Evolutionary conservation across 768 basidiomycete genomes (phyloP).

Genomic region (Glaciozyma antarctica): DNA sequence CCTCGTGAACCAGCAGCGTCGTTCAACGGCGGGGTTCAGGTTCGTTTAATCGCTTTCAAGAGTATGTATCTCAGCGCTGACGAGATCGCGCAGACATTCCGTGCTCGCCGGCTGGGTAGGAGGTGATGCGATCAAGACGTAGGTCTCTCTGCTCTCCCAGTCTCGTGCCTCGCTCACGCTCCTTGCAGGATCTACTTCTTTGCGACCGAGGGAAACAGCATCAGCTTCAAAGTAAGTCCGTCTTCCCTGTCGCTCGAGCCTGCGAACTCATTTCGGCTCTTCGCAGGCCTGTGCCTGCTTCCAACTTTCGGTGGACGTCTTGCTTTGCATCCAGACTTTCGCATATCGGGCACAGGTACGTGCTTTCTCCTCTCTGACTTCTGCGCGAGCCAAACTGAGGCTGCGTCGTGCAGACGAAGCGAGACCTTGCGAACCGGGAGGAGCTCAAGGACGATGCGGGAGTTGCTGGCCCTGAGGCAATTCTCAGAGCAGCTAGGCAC

Average conservation of each 20-base stretch:
- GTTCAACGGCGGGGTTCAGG: constrained; percentile 26
- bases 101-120: constrained; percentile 29
- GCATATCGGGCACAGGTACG: constrained; percentile 20
- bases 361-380: too few species aligned
- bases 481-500: too few species aligned
- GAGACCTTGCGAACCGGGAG: too few species aligned
- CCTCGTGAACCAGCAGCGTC: neutral
- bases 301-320: constrained; percentile 30
- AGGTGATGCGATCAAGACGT: constrained; percentile 26
- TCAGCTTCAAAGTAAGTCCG: constrained; percentile 24
- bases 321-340: constrained; percentile 26
- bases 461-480: too few species aligned
- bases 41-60: too few species aligned
- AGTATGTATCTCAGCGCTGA: neutral
- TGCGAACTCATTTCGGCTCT: neutral
- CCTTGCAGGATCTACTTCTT: constrained; percentile 31
- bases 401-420: too few species aligned
- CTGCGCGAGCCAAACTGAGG: too few species aligned
- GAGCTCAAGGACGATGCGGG: too few species aligned
- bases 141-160: neutral
- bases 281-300: constrained; percentile 24
- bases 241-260: neutral
- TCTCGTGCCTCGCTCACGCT: neutral
- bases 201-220: constrained; percentile 13
- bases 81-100: neutral